These are phyloP conservation scores for carrot (Daucus carota) DNA, from an alignment of 129 eudicot species.

Conservation along the genomic window DNA sequence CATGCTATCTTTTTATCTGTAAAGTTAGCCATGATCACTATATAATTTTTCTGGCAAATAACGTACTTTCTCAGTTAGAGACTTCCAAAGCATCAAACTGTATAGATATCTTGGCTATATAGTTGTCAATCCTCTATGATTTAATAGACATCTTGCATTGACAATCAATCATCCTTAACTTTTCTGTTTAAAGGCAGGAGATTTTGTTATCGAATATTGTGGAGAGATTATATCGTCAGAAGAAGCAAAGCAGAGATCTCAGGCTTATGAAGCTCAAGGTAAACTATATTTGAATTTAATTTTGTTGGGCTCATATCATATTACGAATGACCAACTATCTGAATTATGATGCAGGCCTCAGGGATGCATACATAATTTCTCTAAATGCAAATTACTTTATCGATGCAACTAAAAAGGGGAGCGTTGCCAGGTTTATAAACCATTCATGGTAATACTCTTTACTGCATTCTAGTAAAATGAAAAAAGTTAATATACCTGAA, in stretches of 20 bases:
- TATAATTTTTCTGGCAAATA: background rate
- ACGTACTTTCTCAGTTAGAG: background rate
- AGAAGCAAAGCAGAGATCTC: slow-evolving; percentile 69
- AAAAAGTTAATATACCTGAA: background rate
- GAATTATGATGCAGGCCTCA: slow-evolving; percentile 45
- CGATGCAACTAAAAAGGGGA: slow-evolving; percentile 92
- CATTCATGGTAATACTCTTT: slow-evolving; percentile 73
- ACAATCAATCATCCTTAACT: background rate
- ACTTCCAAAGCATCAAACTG: background rate
- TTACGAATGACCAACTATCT: slow-evolving; percentile 13
- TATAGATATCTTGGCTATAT: background rate
- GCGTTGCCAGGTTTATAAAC: slow-evolving; percentile 87
- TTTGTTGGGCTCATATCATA: background rate
- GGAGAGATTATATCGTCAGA: slow-evolving; percentile 87
- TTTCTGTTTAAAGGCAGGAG: slow-evolving; percentile 59
- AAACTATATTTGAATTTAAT: slow-evolving; percentile 1
- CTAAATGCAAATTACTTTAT: slow-evolving; percentile 58
- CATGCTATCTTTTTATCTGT: background rate
- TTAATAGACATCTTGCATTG: background rate
- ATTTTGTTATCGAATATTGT: slow-evolving; percentile 81
- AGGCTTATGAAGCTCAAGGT: slow-evolving; percentile 87
- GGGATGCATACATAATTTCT: slow-evolving; percentile 83
- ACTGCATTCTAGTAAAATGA: background rate
- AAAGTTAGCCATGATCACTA: background rate
- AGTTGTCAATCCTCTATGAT: background rate